phyloP scores from a whole-genome alignment of 2,329 filamentous ascomycete genomes.

The Thielaviopsis punctulata region DNA sequence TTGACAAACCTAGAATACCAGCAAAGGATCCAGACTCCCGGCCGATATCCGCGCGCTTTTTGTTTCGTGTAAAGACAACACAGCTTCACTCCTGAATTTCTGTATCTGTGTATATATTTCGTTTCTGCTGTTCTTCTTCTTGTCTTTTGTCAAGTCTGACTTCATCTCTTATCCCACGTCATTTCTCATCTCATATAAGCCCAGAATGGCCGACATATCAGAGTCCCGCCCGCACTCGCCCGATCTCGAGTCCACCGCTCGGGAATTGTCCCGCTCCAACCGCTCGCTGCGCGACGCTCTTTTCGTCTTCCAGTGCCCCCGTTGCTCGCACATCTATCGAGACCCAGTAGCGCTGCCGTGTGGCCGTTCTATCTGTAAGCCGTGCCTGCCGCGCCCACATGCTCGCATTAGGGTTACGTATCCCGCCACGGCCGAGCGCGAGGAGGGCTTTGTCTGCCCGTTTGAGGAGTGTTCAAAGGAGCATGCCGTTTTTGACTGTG shows the following conservation, averaged over 20 bases:
- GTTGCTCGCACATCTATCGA: constrained; percentile 51
- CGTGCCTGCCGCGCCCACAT: constrained; percentile 53
- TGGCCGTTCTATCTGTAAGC: constrained; percentile 58
- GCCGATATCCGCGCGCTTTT: neutral
- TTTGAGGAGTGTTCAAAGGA: constrained; percentile 48
- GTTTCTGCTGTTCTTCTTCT: neutral
- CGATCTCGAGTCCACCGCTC: neutral
- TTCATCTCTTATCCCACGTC: neutral
- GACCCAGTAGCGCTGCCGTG: constrained; percentile 65
- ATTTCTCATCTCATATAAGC: neutral
- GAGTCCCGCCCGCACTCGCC: neutral
- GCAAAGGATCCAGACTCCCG: neutral
- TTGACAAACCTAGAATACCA: no score
- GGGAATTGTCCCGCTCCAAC: neutral
- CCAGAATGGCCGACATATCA: neutral
- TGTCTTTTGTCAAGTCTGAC: neutral
- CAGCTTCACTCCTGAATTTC: neutral
- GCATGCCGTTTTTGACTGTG: constrained; percentile 63
- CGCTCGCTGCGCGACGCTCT: neutral
- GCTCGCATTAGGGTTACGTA: constrained; percentile 58
- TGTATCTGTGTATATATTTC: neutral
- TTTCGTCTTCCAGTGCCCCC: constrained; percentile 54
- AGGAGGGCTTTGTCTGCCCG: constrained; percentile 58
- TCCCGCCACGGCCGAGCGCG: constrained; percentile 48
- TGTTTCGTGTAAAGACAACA: no score